phyloP scores from a whole-genome alignment of 2,329 filamentous ascomycete genomes.

The Spiromastix sp. region DNA sequence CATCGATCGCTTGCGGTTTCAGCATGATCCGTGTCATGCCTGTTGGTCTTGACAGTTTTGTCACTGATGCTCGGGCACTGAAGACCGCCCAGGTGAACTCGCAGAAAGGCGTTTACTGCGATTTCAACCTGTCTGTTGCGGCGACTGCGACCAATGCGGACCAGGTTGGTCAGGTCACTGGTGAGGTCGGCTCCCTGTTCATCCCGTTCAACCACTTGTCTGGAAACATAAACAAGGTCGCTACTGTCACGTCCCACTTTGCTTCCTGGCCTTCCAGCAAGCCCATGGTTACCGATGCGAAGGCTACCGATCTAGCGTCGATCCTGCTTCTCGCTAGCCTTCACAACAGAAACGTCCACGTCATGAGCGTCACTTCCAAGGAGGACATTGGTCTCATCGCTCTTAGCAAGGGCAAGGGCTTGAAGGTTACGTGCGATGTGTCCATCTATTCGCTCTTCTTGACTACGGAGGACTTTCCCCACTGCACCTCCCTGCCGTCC shows the following conservation, averaged over 20 bases:
- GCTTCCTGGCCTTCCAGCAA: constrained; percentile 67
- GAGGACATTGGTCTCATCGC: constrained; percentile 70
- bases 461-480: constrained; percentile 58
- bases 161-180: constrained; percentile 61
- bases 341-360: constrained; percentile 67
- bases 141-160: constrained; percentile 64
- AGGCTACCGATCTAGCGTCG: constrained; percentile 70
- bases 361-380: constrained; percentile 70
- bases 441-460: constrained; percentile 72
- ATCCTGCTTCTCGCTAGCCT: constrained; percentile 68
- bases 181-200: constrained; percentile 69
- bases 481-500: constrained; percentile 56
- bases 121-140: constrained; percentile 70
- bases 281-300: constrained; percentile 72
- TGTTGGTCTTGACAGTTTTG: constrained; percentile 59
- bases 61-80: constrained; percentile 62
- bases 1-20: constrained; percentile 65
- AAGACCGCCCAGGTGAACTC: constrained; percentile 63
- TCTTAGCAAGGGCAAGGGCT: constrained; percentile 68
- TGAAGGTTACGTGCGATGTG: constrained; percentile 73
- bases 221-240: constrained; percentile 75
- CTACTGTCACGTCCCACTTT: constrained; percentile 68
- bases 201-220: constrained; percentile 74
- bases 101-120: constrained; percentile 57
- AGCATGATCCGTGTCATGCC: constrained; percentile 74